phyloP scores from a whole-genome alignment of 1,284 basidiomycete genomes.

The Laetiporus sulphureus region DNA sequence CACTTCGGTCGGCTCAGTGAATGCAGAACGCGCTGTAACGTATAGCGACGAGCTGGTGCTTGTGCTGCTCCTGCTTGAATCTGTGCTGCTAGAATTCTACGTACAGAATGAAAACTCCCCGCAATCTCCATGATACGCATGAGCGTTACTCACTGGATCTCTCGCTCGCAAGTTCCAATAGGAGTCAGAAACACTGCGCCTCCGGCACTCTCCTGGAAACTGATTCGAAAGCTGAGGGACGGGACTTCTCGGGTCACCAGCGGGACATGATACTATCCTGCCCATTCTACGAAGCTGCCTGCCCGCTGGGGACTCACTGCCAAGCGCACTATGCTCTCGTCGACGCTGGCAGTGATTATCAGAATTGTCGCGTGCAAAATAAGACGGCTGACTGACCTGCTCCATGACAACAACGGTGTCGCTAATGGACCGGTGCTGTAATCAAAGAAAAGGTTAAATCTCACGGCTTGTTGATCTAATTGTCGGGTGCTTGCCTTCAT shows the following conservation, averaged over 20 bases:
- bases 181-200: not conserved
- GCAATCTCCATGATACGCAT: no score
- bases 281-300: not conserved
- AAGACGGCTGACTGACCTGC: no score
- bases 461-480: no score
- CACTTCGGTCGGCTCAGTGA: constrained; percentile 1
- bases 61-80: constrained; percentile 1
- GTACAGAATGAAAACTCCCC: no score
- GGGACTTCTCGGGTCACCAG: not conserved
- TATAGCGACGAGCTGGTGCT: constrained; percentile 2
- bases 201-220: not conserved
- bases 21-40: constrained; percentile 5
- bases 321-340: no score
- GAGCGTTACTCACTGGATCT: constrained; percentile 3
- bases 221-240: not conserved
- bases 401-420: no score
- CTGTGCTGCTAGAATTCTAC: no score
- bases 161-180: not conserved
- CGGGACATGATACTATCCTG: constrained; percentile 1
- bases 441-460: no score
- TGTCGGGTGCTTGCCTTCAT: no score
- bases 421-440: no score
- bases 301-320: not conserved
- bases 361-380: no score
- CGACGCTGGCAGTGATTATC: no score